Conservation (phyloP, 176 grass and related monocot species). For the Coix lacrymajobi region DNA sequence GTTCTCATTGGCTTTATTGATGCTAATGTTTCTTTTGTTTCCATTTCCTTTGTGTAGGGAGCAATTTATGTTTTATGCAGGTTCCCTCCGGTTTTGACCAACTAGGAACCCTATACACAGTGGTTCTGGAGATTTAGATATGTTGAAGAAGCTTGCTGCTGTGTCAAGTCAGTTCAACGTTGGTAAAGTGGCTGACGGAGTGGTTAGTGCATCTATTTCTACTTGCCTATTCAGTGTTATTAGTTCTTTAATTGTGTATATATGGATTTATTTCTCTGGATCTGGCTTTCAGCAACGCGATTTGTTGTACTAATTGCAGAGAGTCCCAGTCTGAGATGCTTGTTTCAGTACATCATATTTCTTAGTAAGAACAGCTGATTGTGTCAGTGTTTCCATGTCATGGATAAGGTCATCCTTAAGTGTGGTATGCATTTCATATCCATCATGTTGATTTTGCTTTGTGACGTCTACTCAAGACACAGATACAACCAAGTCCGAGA, state of each 20-base stretch:
- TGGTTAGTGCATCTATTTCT: conserved; percentile 37
- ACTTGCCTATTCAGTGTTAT: conserved; percentile 22
- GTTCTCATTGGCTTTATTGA: neutral
- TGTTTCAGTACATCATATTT: conserved; percentile 55
- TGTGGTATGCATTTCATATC: conserved; percentile 53
- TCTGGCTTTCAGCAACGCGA: conserved; percentile 5
- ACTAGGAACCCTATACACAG: conserved; percentile 26
- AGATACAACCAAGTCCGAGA: neutral
- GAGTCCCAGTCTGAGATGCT: conserved; percentile 43
- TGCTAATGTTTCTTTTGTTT: conserved; percentile 1
- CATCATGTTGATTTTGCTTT: neutral
- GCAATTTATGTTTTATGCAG: conserved; percentile 67
- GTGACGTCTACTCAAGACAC: no score
- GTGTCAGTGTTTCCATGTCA: conserved; percentile 45
- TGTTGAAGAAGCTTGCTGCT: conserved; percentile 68
- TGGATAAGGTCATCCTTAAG: conserved; percentile 70
- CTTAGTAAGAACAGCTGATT: conserved; percentile 52
- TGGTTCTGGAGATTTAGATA: conserved; percentile 18
- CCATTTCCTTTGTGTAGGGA: conserved; percentile 51
- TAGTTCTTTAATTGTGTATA: neutral
- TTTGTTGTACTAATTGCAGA: conserved; percentile 50
- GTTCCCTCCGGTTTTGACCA: conserved; percentile 48
- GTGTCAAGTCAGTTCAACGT: conserved; percentile 47
- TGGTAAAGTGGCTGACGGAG: conserved; percentile 41
- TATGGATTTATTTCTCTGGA: neutral